Conservation (phyloP, 75 land plant genomes). For the Cunninghamia lanceolata region DNA sequence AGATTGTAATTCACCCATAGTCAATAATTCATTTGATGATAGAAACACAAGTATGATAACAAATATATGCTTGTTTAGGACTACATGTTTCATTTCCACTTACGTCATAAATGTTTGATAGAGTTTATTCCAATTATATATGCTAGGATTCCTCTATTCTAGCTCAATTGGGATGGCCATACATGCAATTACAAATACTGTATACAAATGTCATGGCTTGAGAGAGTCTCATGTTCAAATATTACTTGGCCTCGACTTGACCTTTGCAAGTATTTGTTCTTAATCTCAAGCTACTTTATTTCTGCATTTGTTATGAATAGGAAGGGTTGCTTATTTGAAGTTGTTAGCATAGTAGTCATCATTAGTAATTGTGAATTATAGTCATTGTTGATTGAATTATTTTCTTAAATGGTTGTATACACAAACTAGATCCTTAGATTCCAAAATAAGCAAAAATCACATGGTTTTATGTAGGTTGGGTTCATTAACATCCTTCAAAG, state of each 20-base stretch:
- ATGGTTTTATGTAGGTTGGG: too few species aligned
- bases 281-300: neutral
- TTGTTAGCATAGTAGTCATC: neutral
- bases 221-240: constrained; percentile 85
- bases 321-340: neutral
- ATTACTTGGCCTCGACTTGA: constrained; percentile 96
- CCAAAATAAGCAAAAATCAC: too few species aligned
- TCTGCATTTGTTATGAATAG: neutral
- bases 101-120: neutral
- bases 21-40: too few species aligned
- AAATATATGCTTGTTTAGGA: neutral
- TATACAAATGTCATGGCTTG: constrained; percentile 97
- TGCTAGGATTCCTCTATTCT: constrained; percentile 86
- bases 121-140: neutral
- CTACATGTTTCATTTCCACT: neutral
- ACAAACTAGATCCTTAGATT: neutral
- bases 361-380: neutral
- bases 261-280: constrained; percentile 67
- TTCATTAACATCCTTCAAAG: constrained; percentile 74
- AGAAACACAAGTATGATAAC: constrained; percentile 74
- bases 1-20: constrained; percentile 93
- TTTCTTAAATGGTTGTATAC: neutral
- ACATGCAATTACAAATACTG: constrained; percentile 90
- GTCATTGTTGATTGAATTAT: neutral
- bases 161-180: constrained; percentile 95